Conservation (phyloP, 495 filamentous ascomycete species). For the Neurospora sublineolata region DNA sequence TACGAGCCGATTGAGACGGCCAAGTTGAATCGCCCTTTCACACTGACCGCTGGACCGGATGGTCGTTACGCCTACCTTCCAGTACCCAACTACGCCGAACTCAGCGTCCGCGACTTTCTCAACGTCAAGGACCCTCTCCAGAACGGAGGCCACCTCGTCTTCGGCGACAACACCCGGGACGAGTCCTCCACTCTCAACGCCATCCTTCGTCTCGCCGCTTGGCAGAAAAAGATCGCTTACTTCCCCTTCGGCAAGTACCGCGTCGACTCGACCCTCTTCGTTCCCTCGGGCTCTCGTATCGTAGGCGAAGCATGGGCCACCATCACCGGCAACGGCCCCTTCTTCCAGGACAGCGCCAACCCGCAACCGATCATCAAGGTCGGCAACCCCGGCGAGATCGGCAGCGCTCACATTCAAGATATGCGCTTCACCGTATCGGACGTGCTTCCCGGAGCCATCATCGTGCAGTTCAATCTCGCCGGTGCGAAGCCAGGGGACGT, state of each 20-base stretch:
- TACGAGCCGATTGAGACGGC: constrained; percentile 40
- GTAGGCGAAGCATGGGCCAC: constrained; percentile 40
- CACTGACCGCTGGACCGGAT: constrained; percentile 14
- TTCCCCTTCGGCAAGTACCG: constrained; percentile 40
- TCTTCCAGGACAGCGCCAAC: constrained; percentile 38
- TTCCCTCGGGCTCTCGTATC: constrained; percentile 44
- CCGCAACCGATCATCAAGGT: constrained; percentile 49
- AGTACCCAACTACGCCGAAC: constrained; percentile 29
- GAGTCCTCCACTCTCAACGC: constrained; percentile 29
- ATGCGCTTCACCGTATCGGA: constrained; percentile 39
- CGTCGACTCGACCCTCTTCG: constrained; percentile 34
- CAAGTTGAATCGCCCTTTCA: constrained; percentile 12
- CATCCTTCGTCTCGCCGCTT: constrained; percentile 24
- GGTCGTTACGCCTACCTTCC: constrained; percentile 23
- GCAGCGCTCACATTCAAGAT: constrained; percentile 47
- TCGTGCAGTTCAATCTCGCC: constrained; percentile 48
- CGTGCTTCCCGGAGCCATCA: constrained; percentile 35
- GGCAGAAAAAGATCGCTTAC: constrained; percentile 29
- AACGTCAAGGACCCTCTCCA: constrained; percentile 33
- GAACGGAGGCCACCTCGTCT: constrained; percentile 27
- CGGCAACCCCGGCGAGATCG: constrained; percentile 45
- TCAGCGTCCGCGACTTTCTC: constrained; percentile 25
- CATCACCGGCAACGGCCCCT: constrained; percentile 35
- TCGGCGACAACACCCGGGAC: constrained; percentile 27
- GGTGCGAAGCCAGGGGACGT: constrained; percentile 43